Percentiles rank a stretch among this genome's conserved stretches.
Evolutionary conservation across 805 yeast genomes (phyloP).

Genomic region (Myxozyma lipomycoides): DNA sequence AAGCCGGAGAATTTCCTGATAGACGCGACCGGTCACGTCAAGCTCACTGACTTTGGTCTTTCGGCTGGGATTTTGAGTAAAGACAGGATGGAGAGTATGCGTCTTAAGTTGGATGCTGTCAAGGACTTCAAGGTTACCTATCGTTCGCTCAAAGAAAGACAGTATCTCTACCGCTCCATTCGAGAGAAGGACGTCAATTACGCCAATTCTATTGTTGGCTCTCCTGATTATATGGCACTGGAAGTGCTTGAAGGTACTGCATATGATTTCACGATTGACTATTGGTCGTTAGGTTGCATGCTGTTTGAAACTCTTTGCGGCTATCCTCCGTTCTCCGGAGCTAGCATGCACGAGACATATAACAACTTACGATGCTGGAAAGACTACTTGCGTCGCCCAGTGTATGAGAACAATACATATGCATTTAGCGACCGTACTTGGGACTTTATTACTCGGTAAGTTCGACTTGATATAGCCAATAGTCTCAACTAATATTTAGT

Average conservation of each 20-base stretch:
- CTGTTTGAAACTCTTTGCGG: conserved; percentile 94
- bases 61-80: conserved; percentile 95
- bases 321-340: conserved; percentile 95
- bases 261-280: conserved; percentile 94
- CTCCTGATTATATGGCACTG: conserved; percentile 98
- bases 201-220: conserved; percentile 94
- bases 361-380: conserved; percentile 91
- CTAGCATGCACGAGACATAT: conserved; percentile 90
- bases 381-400: conserved; percentile 81
- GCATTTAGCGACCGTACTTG: conserved; percentile 96
- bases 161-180: conserved; percentile 72
- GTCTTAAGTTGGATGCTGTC: conserved; percentile 61
- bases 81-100: conserved; percentile 91
- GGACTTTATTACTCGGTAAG: conserved; percentile 64
- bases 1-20: conserved; percentile 89
- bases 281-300: conserved; percentile 98
- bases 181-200: conserved; percentile 70
- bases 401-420: conserved; percentile 70
- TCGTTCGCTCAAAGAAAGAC: conserved; percentile 83
- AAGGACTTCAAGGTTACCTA: conserved; percentile 64
- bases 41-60: conserved; percentile 90
- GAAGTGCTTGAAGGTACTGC: conserved; percentile 92
- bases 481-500: conserved; percentile 2
- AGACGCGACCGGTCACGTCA: conserved; percentile 72
- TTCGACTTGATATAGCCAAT: neutral